phyloP scores from a whole-genome alignment of 345 rosid species.

The Corchorus capsularis region DNA sequence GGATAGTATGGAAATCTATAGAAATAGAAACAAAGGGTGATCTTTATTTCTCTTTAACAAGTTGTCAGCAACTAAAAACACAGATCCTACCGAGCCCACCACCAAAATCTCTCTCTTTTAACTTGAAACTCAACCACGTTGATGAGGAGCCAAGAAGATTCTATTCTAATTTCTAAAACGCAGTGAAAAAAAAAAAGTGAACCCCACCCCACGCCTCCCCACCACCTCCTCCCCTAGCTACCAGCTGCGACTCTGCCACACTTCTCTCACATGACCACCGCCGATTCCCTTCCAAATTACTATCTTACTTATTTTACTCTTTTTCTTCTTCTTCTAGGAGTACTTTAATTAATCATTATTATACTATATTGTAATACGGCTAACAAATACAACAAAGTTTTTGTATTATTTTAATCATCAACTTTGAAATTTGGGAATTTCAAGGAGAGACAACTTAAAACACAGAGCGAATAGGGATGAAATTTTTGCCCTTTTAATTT shows the following conservation, averaged over 20 bases:
- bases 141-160: constrained; percentile 51
- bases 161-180: constrained; percentile 53
- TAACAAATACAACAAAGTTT: constrained; percentile 12
- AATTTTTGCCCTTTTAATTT: neutral
- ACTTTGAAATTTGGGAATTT: constrained; percentile 27
- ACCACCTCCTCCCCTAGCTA: neutral
- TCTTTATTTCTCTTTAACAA: constrained; percentile 22
- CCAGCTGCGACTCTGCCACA: no score
- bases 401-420: constrained; percentile 15
- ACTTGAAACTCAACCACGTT: constrained; percentile 25
- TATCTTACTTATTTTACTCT: neutral
- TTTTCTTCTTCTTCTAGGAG: constrained; percentile 10
- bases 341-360: neutral
- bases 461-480: constrained; percentile 48
- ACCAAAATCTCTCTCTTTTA: constrained; percentile 23
- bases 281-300: constrained; percentile 32
- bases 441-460: constrained; percentile 63
- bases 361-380: neutral
- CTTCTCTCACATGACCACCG: constrained; percentile 49
- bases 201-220: constrained; percentile 36
- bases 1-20: constrained; percentile 37
- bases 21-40: constrained; percentile 17
- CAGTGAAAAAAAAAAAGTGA: constrained; percentile 34
- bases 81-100: constrained; percentile 55
- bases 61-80: constrained; percentile 53